These are phyloP conservation scores for Talaromyces sp. DNA, from an alignment of 2,329 filamentous ascomycete genomes.

Conservation along the genomic window DNA sequence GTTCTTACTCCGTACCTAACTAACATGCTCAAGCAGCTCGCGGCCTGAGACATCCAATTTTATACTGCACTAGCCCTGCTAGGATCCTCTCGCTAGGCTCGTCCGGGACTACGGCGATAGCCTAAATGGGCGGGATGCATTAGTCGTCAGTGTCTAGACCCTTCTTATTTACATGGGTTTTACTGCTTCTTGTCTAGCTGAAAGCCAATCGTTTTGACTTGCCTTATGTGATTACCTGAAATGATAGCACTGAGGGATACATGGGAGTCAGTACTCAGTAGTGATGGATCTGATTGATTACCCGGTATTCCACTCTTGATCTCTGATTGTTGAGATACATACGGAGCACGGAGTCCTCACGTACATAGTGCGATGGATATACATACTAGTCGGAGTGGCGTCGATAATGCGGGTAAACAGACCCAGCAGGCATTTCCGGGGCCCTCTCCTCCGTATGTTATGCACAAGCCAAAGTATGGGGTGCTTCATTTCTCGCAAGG, in stretches of 20 bases:
- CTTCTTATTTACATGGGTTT: background rate
- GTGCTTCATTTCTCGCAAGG: background rate
- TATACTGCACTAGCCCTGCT: background rate
- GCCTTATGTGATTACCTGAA: background rate
- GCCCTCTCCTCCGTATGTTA: background rate
- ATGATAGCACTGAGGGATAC: too few species aligned
- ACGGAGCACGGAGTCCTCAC: background rate
- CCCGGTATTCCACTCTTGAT: too few species aligned
- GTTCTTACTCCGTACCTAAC: too few species aligned
- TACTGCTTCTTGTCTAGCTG: background rate
- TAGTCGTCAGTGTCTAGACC: background rate
- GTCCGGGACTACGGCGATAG: background rate
- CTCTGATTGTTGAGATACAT: background rate
- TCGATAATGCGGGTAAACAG: background rate
- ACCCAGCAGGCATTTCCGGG: background rate
- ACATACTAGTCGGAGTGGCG: background rate
- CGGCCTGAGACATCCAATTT: slow-evolving; percentile 9
- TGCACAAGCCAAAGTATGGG: slow-evolving; percentile 2
- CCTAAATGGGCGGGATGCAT: background rate
- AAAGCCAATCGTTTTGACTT: slow-evolving; percentile 1
- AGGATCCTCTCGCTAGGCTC: slow-evolving; percentile 3
- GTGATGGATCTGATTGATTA: too few species aligned
- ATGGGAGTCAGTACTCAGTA: too few species aligned
- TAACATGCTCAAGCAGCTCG: background rate
- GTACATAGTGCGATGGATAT: background rate